A percentile compares a stretch with the other conserved stretches of the same genome.
Conservation (phyloP, 2,329 filamentous ascomycete species). For the Claviceps capensis region DNA sequence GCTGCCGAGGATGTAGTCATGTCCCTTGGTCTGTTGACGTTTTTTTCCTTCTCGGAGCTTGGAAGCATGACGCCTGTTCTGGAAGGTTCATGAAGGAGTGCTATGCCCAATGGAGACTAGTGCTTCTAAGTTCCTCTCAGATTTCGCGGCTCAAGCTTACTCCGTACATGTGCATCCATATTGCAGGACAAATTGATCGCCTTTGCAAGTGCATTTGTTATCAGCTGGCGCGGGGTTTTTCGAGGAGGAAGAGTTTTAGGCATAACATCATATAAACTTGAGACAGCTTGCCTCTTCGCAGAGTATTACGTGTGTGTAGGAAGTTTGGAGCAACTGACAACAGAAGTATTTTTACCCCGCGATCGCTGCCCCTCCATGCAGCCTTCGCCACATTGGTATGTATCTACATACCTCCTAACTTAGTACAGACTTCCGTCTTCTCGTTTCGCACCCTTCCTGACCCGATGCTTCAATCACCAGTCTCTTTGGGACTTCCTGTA, state of each 20-base stretch:
- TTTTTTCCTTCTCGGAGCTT: conserved; percentile 1
- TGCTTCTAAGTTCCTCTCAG: background rate
- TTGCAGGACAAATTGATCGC: no score
- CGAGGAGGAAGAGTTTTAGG: no score
- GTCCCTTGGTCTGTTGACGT: background rate
- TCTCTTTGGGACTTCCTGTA: no score
- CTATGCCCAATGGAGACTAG: conserved; percentile 16
- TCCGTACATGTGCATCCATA: background rate
- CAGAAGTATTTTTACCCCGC: background rate
- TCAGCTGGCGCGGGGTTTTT: no score
- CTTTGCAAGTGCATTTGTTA: no score
- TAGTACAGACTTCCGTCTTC: no score
- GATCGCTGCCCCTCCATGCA: conserved; percentile 1
- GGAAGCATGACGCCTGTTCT: conserved; percentile 19
- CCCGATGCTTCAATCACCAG: no score
- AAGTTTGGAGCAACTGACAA: background rate
- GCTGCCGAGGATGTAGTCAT: no score
- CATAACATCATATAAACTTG: no score
- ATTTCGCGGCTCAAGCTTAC: background rate
- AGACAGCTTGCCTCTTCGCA: no score
- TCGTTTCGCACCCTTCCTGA: no score
- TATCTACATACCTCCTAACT: no score
- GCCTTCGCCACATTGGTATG: background rate
- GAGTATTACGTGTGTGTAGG: background rate
- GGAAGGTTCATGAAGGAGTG: conserved; percentile 23